A percentile compares a stretch with the other conserved stretches of the same genome.
These are phyloP conservation scores for Stentor coeruleus DNA, from an alignment of 73 alveolate genomes.

Conservation along the genomic window DNA sequence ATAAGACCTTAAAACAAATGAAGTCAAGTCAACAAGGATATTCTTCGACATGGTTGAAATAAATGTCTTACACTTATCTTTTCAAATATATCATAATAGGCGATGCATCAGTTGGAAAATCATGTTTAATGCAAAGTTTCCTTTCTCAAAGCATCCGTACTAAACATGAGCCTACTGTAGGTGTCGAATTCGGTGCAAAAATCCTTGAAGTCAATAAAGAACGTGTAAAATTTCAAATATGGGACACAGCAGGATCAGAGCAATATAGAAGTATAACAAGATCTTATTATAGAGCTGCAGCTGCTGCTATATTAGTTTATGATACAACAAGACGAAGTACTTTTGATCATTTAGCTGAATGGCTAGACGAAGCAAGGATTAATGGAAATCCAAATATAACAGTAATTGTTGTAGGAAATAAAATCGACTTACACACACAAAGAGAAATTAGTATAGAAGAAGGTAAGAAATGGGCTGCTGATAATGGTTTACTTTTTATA, in stretches of 20 bases:
- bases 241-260: constrained; percentile 99
- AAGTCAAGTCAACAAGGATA: too few relatives aligned
- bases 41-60: too few relatives aligned
- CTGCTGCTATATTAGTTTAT: constrained; percentile 81
- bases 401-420: constrained; percentile 45
- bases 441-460: constrained; percentile 45
- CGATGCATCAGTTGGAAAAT: too few relatives aligned
- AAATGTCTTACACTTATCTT: constrained; percentile 41
- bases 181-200: constrained; percentile 90
- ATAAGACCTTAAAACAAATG: too few relatives aligned
- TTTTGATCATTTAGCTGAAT: constrained; percentile 37
- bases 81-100: constrained; percentile 43
- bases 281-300: constrained; percentile 81
- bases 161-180: too few relatives aligned
- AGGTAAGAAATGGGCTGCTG: constrained; percentile 35
- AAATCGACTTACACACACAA: constrained; percentile 34
- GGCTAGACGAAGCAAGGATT: constrained; percentile 38
- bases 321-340: constrained; percentile 58
- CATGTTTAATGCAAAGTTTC: too few relatives aligned
- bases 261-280: constrained; percentile 77
- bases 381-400: constrained; percentile 30
- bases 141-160: too few relatives aligned
- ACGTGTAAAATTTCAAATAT: constrained; percentile 63
- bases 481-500: constrained; percentile 32
- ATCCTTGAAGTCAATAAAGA: constrained; percentile 61